Evolutionary conservation across 768 basidiomycete genomes (phyloP).

Genomic region (Butyriboletus loyo): DNA sequence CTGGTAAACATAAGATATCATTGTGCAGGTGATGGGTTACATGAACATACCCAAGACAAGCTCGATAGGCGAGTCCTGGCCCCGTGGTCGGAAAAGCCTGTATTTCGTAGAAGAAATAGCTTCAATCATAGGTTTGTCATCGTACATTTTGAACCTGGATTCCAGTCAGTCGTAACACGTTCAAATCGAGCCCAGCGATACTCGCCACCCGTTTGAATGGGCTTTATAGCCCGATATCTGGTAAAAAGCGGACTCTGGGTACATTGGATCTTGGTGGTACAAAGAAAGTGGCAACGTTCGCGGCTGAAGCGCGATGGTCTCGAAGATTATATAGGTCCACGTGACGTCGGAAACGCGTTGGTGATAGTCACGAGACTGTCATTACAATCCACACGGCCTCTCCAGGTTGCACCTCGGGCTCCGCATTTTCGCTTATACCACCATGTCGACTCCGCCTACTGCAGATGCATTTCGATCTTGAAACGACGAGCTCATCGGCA

Average conservation of each 20-base stretch:
- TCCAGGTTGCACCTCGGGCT: too few relatives aligned
- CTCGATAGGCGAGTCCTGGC: constrained; percentile 33
- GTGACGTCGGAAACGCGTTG: not conserved
- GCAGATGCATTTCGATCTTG: too few relatives aligned
- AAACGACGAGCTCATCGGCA: too few relatives aligned
- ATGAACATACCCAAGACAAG: constrained; percentile 40
- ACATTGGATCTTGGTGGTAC: constrained; percentile 2
- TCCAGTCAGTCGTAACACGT: not conserved
- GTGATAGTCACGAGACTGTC: constrained; percentile 1
- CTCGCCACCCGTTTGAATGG: constrained; percentile 29
- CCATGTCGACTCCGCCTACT: too few relatives aligned
- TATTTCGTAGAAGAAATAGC: constrained; percentile 29
- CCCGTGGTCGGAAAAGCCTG: constrained; percentile 29
- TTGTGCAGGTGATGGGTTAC: not conserved
- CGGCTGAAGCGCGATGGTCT: not conserved
- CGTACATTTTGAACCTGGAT: constrained; percentile 28
- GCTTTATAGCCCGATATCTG: constrained; percentile 28
- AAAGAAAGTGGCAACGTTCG: not conserved
- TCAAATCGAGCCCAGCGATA: not conserved
- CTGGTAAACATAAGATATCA: constrained; percentile 23
- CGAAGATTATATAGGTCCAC: not conserved
- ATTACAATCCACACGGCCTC: too few relatives aligned
- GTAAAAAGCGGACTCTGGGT: constrained; percentile 21
- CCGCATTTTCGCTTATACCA: too few relatives aligned
- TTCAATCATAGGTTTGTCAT: constrained; percentile 36